phyloP scores from a whole-genome alignment of 177 flowering plant genomes.

The Vitis hybrid region DNA sequence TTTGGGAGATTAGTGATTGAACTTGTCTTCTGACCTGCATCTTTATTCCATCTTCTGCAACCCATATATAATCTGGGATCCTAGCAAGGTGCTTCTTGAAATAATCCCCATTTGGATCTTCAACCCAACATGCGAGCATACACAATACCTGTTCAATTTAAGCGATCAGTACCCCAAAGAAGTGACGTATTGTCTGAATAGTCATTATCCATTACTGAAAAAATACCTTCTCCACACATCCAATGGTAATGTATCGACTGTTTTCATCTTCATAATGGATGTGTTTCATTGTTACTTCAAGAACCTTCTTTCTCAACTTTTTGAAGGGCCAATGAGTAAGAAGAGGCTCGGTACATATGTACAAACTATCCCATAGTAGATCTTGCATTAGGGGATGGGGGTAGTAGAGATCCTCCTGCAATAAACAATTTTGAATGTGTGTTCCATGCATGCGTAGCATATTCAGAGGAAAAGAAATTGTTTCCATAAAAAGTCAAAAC shows the following conservation, averaged over 20 bases:
- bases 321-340: conserved; percentile 45
- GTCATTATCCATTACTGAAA: not conserved
- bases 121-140: conserved; percentile 64
- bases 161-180: not conserved
- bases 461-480: not conserved
- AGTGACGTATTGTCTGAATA: no score
- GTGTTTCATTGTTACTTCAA: conserved; percentile 31
- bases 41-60: conserved; percentile 58
- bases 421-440: not conserved
- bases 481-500: not conserved
- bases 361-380: conserved; percentile 47
- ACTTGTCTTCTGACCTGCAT: not conserved
- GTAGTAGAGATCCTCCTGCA: conserved; percentile 42
- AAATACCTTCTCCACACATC: conserved; percentile 44
- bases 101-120: conserved; percentile 41
- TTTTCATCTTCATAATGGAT: conserved; percentile 56
- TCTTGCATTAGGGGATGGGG: conserved; percentile 46
- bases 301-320: conserved; percentile 37
- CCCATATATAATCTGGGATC: conserved; percentile 39
- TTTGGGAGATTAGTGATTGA: no score
- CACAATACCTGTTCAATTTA: conserved; percentile 23
- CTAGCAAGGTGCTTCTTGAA: conserved; percentile 44
- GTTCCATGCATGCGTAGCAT: no score
- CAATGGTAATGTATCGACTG: conserved; percentile 52
- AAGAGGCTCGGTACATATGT: conserved; percentile 38